Evolutionary conservation across 371 early-diverging fungal species (phyloP), one percentile per base, ranked within the genome.

Genomic region (Capillidium rhysosporum): DNA sequence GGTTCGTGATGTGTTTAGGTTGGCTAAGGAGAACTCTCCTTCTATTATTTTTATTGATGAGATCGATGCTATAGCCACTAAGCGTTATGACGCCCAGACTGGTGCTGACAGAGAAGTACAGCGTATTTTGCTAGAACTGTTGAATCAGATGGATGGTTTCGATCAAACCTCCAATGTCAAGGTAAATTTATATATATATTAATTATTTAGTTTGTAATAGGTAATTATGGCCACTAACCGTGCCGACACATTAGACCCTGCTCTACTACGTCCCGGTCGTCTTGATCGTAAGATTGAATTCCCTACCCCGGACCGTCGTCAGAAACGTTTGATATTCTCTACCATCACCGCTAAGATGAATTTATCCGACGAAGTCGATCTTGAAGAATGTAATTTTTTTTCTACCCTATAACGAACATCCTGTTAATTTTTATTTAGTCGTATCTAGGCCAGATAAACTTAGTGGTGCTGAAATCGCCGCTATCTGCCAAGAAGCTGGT

Each of bases 31-130:
- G 54, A 97, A 96, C 76, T 98, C 86, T 61, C 98, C 99, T 2
- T 98, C 97, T 62, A 98, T 99, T 63, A 98, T 99, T 55, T 99
- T 99, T 68, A 98, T 99, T 78, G 99, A 99, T 68, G 99, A 99
- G 75, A 87, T 99, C 31, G 99, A 99, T 69, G 77, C 97, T 20
- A 79, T 99, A 64, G 98, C 98, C 24, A 98, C 98, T 59, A 99
- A 99, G 80, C 92, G 99, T 78, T 99, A 97, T 62, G 99, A 99
- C 76, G 98, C 99, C 4, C 97, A 98, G 63, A 99, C 98, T 0
- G 97, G 98, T 49, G 99, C 98, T 3, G 99, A 99, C 69, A 78
- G 99, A 59, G 99, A 99, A 74, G 99, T 99, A 12, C 99, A 99
- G 69, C 87, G 99, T 73, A 97, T 98, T 65, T 67, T 99, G 26